phyloP scores from a whole-genome alignment of 345 rosid genomes.

The Hibiscus mutabilis region DNA sequence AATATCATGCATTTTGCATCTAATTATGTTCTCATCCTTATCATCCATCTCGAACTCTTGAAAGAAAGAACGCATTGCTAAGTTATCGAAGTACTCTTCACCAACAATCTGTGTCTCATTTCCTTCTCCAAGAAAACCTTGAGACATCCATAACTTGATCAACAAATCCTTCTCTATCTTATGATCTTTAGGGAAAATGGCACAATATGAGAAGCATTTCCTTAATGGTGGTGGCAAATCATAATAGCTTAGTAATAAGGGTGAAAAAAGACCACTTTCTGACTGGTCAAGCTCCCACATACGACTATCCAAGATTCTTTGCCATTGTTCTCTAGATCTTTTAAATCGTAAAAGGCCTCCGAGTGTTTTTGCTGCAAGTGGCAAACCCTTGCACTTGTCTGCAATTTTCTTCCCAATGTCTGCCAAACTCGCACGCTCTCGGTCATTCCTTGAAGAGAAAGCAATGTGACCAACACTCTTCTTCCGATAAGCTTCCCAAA shows the following conservation, averaged over 20 bases:
- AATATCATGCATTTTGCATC: constrained; percentile 27
- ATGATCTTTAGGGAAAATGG: constrained; percentile 7
- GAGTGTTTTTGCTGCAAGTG: constrained; percentile 10
- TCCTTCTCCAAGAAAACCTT: constrained; percentile 18
- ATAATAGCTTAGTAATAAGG: constrained; percentile 6
- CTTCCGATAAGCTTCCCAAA: neutral
- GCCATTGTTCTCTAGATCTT: constrained; percentile 13
- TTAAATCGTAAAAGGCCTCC: constrained; percentile 13
- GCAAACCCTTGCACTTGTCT: constrained; percentile 10
- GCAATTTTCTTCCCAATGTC: constrained; percentile 7
- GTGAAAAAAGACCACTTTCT: constrained; percentile 1
- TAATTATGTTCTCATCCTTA: neutral
- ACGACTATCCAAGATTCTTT: constrained; percentile 10
- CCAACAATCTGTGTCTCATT: constrained; percentile 17
- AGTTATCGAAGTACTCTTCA: constrained; percentile 18
- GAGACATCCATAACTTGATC: constrained; percentile 31
- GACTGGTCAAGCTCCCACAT: constrained; percentile 12
- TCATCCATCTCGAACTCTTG: constrained; percentile 17
- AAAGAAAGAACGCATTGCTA: constrained; percentile 24
- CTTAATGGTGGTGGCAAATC: neutral
- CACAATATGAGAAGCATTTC: constrained; percentile 1
- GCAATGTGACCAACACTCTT: constrained; percentile 10
- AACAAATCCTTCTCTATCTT: constrained; percentile 15
- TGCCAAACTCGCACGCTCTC: neutral
- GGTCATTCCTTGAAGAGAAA: neutral